phyloP scores from a whole-genome alignment of 2,329 filamentous ascomycete species.

The Grosmannia penicillata region DNA sequence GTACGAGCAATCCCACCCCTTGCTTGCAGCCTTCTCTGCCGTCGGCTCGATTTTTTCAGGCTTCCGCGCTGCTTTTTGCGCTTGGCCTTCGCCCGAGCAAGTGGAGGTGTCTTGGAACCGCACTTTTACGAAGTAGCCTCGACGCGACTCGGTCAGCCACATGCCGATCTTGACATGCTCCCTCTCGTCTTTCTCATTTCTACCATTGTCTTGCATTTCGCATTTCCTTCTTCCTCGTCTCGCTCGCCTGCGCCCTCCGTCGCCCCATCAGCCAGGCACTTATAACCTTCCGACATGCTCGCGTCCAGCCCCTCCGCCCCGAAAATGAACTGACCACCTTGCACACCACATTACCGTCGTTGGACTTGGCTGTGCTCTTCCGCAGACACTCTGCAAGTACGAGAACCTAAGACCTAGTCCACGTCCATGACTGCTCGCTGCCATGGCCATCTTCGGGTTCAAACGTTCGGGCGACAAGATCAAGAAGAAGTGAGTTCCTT shows the following conservation, averaged over 20 bases:
- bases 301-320: no score
- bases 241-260: not conserved
- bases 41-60: not conserved
- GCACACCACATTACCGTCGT: no score
- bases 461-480: slow-evolving; percentile 41
- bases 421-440: not conserved
- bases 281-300: no score
- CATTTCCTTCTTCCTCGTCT: not conserved
- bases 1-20: no score
- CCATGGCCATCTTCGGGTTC: slow-evolving; percentile 44
- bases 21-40: no score
- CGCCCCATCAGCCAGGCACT: no score
- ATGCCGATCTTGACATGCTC: not conserved
- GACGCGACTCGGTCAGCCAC: not conserved
- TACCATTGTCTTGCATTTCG: not conserved
- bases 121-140: not conserved
- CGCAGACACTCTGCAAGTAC: no score
- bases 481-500: slow-evolving; percentile 38
- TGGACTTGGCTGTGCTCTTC: no score
- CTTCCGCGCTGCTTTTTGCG: not conserved
- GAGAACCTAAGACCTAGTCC: no score
- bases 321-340: not conserved
- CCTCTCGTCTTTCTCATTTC: not conserved
- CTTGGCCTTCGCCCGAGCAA: not conserved
- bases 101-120: not conserved